phyloP scores from a whole-genome alignment of 257 asterid species.

The Anisodus tanguticus region DNA sequence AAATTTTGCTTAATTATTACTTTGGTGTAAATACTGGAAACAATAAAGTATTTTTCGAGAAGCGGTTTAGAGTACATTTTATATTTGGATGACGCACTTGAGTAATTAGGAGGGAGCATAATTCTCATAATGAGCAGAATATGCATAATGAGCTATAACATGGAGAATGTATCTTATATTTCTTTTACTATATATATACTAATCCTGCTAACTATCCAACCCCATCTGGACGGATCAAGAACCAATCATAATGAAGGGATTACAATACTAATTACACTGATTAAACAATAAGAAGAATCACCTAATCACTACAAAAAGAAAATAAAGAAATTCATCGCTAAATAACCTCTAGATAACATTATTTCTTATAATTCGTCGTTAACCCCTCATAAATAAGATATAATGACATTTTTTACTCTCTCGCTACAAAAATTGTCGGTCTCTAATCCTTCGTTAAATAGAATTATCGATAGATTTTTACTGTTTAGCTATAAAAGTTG shows the following conservation, averaged over 20 bases:
- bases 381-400: neutral
- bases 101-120: neutral
- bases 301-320: neutral
- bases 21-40: neutral
- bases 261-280: neutral
- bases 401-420: neutral
- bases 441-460: too few relatives aligned
- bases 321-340: neutral
- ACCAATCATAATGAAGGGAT: constrained; percentile 16
- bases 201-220: neutral
- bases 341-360: neutral
- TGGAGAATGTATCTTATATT: neutral
- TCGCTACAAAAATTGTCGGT: neutral
- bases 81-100: neutral
- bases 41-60: too few relatives aligned
- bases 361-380: neutral
- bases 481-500: too few relatives aligned
- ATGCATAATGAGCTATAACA: neutral
- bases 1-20: too few relatives aligned
- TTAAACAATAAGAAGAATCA: constrained; percentile 7
- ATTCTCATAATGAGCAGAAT: neutral
- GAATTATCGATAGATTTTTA: too few relatives aligned
- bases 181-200: neutral
- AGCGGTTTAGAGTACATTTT: neutral
- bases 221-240: neutral